These are phyloP conservation scores for Omphalotus guepiniiformis DNA, from an alignment of 768 basidiomycete species.

Conservation along the genomic window DNA sequence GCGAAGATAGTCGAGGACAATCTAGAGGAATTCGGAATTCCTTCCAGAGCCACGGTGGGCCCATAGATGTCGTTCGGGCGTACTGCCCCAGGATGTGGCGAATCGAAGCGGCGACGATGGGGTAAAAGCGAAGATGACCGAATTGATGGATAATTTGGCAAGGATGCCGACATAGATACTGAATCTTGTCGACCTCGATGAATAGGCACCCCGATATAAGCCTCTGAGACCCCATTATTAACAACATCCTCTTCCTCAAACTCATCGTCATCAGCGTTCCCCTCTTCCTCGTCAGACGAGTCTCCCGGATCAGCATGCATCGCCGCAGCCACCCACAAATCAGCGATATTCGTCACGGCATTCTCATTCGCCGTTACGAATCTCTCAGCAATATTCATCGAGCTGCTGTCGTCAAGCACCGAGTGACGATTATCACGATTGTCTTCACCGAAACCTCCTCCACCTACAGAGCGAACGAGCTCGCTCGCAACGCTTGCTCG, in stretches of 20 bases:
- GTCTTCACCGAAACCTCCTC: slow-evolving; percentile 49
- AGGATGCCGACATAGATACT: too few relatives aligned
- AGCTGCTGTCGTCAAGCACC: slow-evolving; percentile 26
- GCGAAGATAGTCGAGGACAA: too few relatives aligned
- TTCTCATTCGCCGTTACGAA: slow-evolving; percentile 94
- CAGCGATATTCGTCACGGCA: slow-evolving; percentile 89
- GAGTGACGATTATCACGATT: slow-evolving; percentile 33
- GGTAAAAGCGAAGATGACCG: too few relatives aligned
- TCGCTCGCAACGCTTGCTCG: not conserved
- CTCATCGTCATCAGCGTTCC: not conserved
- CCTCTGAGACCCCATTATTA: too few relatives aligned
- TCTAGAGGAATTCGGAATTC: too few relatives aligned
- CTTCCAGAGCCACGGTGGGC: too few relatives aligned
- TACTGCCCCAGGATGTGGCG: too few relatives aligned
- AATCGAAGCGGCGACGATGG: too few relatives aligned
- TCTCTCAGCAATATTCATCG: slow-evolving; percentile 82
- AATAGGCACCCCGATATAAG: not conserved
- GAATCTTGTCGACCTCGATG: not conserved
- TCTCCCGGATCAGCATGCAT: slow-evolving; percentile 92
- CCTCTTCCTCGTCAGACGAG: slow-evolving; percentile 45
- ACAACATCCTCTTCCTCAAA: not conserved
- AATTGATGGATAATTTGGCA: too few relatives aligned
- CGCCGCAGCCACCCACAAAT: slow-evolving; percentile 98
- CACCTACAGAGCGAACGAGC: slow-evolving; percentile 42
- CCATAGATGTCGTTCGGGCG: too few relatives aligned